Percentiles rank a stretch among this genome's conserved stretches.
phyloP scores from a whole-genome alignment of 805 yeast genomes.

The Ogataea kodamae region DNA sequence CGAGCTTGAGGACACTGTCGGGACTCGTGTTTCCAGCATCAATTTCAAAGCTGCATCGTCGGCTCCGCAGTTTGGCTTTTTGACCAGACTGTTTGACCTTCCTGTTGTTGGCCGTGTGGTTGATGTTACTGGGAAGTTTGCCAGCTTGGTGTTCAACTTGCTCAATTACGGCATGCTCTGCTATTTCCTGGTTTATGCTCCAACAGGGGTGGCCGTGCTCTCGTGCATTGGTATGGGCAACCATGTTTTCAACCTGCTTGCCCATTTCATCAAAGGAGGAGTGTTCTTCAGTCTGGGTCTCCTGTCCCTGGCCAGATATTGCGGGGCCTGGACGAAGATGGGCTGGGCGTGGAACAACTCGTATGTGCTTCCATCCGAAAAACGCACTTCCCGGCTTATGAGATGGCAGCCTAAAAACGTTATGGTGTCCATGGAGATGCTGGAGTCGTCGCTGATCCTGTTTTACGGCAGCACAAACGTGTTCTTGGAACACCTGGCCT shows the following conservation, averaged over 20 bases:
- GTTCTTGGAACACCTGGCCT: conserved; percentile 84
- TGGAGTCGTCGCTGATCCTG: conserved; percentile 76
- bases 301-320: conserved; percentile 77
- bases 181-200: conserved; percentile 53
- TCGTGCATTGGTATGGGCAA: conserved; percentile 64
- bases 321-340: conserved; percentile 68
- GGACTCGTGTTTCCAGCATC: conserved; percentile 9
- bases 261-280: conserved; percentile 95
- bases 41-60: conserved; percentile 1
- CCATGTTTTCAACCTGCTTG: conserved; percentile 75
- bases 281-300: conserved; percentile 78
- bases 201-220: conserved; percentile 61
- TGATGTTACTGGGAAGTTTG: conserved; percentile 26
- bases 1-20: conserved; percentile 24
- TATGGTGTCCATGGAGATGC: conserved; percentile 75
- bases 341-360: conserved; percentile 91
- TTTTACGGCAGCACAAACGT: conserved; percentile 88
- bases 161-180: conserved; percentile 65
- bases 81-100: conserved; percentile 35
- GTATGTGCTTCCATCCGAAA: conserved; percentile 27
- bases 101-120: conserved; percentile 17
- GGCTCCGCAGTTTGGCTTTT: conserved; percentile 25
- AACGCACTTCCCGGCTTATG: conserved; percentile 30
- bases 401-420: conserved; percentile 38
- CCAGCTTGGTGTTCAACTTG: conserved; percentile 42